A percentile compares a stretch with the other conserved stretches of the same genome.
These are phyloP conservation scores for Periconia digitata DNA, from an alignment of 2,329 filamentous ascomycete species.

Conservation along the genomic window DNA sequence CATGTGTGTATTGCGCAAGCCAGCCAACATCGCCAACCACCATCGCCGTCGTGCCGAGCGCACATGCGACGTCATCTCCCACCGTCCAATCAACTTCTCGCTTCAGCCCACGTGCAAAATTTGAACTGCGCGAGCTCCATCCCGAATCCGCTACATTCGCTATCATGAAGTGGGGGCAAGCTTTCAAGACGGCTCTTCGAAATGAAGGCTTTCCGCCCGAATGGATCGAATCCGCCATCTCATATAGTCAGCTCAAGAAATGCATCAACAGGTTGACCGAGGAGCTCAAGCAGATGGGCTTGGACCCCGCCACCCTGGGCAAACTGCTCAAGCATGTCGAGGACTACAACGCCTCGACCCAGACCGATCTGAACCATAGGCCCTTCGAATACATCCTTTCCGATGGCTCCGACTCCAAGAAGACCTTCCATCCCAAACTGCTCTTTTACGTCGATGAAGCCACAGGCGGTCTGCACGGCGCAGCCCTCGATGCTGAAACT, in stretches of 20 bases:
- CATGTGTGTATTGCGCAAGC: too few relatives aligned
- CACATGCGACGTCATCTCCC: background rate
- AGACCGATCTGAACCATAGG: slow-evolving; percentile 17
- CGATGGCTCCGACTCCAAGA: slow-evolving; percentile 16
- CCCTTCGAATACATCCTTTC: slow-evolving; percentile 43
- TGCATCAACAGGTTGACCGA: slow-evolving; percentile 77
- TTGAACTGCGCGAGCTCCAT: slow-evolving; percentile 24
- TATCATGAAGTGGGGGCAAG: slow-evolving; percentile 82
- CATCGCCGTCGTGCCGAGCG: too few relatives aligned
- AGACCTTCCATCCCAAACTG: slow-evolving; percentile 64
- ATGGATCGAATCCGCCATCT: slow-evolving; percentile 73
- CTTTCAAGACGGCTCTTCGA: slow-evolving; percentile 70
- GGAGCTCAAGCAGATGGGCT: slow-evolving; percentile 70
- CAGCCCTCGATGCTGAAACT: slow-evolving; percentile 66
- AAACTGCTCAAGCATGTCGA: slow-evolving; percentile 58
- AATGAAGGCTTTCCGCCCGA: slow-evolving; percentile 74
- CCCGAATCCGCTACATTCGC: slow-evolving; percentile 13
- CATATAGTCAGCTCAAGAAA: slow-evolving; percentile 84
- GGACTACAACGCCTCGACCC: slow-evolving; percentile 34
- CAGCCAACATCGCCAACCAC: too few relatives aligned
- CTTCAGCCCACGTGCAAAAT: slow-evolving; percentile 27
- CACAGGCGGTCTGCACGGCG: slow-evolving; percentile 69
- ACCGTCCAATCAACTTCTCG: slow-evolving; percentile 14
- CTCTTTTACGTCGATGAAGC: slow-evolving; percentile 68
- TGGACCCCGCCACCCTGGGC: slow-evolving; percentile 70